Evolutionary conservation across 331 rosid genomes (phyloP), one percentile per base, ranked within the genome.

Genomic region (Prunus yedoensis): DNA sequence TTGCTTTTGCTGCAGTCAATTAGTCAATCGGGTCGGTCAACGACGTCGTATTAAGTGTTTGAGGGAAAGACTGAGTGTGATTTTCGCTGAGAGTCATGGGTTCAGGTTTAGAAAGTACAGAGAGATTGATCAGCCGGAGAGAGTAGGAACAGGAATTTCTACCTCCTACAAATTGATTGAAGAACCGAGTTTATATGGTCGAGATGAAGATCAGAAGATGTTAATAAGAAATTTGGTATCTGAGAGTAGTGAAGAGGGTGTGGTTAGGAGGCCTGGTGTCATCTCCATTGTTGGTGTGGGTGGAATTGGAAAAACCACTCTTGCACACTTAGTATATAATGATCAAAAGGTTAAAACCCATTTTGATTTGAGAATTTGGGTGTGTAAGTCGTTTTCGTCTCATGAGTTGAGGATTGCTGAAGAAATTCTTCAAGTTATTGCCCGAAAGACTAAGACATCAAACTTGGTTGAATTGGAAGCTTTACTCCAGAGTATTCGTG

Each of bases 241-340:
- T 18, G 66, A 73, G 41, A 6, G 17, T 16, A 58, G 17, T 43
- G 9, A 58, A 18, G 77, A 3, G 53, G 15, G 41, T n/a, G 43
- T 38, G 43, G 9, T 38, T 7, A 4, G 25, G 11, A 35, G 38
- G 3, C 49, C 20, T 15, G 43, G 20, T 41, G n/a, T 73, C 9
- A 73, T 73, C 46, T 38, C 56, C 18, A 41, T 65, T 41, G 50
- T 35, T 10, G 30, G 70, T 16, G 20, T 65, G 74, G 61, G 61
- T 3, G 68, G 68, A 8, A 21, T 73, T 30, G 77, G 77, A 17
- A 73, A 73, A 73, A 73, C 77, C 56, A 45, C 68, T 25, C 56
- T 59, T 59, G 57, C 77, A 25, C 68, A 16, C 18, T 10, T 73
- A 1, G 68, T 16, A 10, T 73, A 41, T 16, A 45, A 59, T 25